A percentile compares a stretch with the other conserved stretches of the same genome.
Conservation (phyloP, 1,284 basidiomycete genomes). For the Prillingera fragicola region DNA sequence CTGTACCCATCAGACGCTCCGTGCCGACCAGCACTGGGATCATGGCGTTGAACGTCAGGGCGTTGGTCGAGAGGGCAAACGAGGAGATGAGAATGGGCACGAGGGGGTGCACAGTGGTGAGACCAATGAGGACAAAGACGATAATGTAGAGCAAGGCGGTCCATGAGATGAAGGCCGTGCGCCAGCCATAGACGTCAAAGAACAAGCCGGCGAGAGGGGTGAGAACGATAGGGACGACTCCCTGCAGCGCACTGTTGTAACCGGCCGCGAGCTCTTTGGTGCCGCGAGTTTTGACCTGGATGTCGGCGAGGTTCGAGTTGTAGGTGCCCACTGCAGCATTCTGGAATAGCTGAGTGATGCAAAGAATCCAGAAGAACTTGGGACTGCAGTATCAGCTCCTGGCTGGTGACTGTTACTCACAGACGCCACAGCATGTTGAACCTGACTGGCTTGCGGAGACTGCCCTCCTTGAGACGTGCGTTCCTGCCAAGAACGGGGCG, state of each 20-base stretch:
- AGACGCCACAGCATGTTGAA: slow-evolving; percentile 17
- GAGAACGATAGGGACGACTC: slow-evolving; percentile 50
- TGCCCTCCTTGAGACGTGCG: slow-evolving; percentile 21
- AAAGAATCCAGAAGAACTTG: slow-evolving; percentile 39
- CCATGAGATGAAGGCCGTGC: slow-evolving; percentile 36
- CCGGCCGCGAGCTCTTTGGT: slow-evolving; percentile 46
- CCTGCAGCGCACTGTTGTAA: slow-evolving; percentile 46
- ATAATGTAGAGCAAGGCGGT: slow-evolving; percentile 45
- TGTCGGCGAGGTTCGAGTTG: slow-evolving; percentile 47
- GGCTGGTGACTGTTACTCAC: slow-evolving; percentile 9
- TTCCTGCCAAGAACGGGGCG: slow-evolving; percentile 28
- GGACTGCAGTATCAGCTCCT: slow-evolving; percentile 14
- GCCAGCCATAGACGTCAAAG: slow-evolving; percentile 41
- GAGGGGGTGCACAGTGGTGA: slow-evolving; percentile 46
- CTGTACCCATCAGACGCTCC: slow-evolving; percentile 47
- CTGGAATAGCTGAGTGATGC: slow-evolving; percentile 32
- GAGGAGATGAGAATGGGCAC: slow-evolving; percentile 45
- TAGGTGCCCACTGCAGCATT: slow-evolving; percentile 46
- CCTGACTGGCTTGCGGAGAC: slow-evolving; percentile 17
- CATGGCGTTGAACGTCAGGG: slow-evolving; percentile 46
- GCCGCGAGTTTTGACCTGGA: slow-evolving; percentile 46
- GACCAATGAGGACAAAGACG: slow-evolving; percentile 47
- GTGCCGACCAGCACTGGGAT: slow-evolving; percentile 48
- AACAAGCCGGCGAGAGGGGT: slow-evolving; percentile 44
- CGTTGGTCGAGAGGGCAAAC: slow-evolving; percentile 44